phyloP scores from a whole-genome alignment of 345 rosid genomes.

The Arabidopsis arenosa region DNA sequence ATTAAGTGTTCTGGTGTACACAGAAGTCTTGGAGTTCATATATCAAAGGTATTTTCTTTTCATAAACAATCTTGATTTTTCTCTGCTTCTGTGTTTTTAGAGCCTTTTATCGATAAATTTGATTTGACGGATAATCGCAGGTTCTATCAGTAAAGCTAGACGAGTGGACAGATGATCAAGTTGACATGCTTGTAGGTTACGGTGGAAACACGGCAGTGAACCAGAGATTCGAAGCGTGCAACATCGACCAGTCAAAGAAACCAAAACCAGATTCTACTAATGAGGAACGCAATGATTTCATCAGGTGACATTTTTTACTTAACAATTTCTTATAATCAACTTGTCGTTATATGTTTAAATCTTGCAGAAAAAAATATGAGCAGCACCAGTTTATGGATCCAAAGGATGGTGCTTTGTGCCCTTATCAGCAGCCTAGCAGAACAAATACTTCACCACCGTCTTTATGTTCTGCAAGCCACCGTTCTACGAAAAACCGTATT shows the following conservation, averaged over 20 bases:
- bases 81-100: slow-evolving; percentile 22
- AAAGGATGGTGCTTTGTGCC: slow-evolving; percentile 51
- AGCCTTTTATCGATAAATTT: slow-evolving; percentile 15
- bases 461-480: slow-evolving; percentile 41
- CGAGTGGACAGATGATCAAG: slow-evolving; percentile 97
- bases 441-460: slow-evolving; percentile 42
- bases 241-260: slow-evolving; percentile 64
- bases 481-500: slow-evolving; percentile 61
- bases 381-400: slow-evolving; percentile 61
- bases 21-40: slow-evolving; percentile 98
- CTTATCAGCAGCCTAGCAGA: slow-evolving; percentile 47
- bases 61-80: neutral
- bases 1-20: slow-evolving; percentile 98
- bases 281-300: slow-evolving; percentile 83
- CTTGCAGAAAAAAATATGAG: slow-evolving; percentile 82
- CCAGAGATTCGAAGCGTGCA: slow-evolving; percentile 75
- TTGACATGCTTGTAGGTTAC: slow-evolving; percentile 54
- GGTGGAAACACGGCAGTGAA: slow-evolving; percentile 84
- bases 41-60: slow-evolving; percentile 72
- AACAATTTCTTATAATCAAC: neutral
- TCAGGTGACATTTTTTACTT: slow-evolving; percentile 54
- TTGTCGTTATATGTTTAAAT: slow-evolving; percentile 29
- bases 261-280: slow-evolving; percentile 78
- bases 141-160: slow-evolving; percentile 90
- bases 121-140: slow-evolving; percentile 46